Conservation (phyloP, 352 stramenopile genomes). For the Phytophthora sp. region DNA sequence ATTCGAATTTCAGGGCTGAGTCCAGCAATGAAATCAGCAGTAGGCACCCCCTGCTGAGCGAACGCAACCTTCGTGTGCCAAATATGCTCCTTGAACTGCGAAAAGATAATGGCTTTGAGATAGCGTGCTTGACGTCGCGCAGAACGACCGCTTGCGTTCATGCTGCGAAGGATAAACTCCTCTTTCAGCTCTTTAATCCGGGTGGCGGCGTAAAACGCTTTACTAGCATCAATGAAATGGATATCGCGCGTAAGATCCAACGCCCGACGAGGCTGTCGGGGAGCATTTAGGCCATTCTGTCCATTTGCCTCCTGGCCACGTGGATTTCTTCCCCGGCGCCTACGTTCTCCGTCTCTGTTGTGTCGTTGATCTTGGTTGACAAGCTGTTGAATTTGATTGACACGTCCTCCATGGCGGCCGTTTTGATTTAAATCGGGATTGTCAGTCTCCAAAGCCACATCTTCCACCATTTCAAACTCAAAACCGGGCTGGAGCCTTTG, state of each 20-base stretch:
- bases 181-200: slow-evolving; percentile 68
- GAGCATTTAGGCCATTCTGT: slow-evolving; percentile 24
- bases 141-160: slow-evolving; percentile 10
- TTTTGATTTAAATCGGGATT: slow-evolving; percentile 32
- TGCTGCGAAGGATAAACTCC: slow-evolving; percentile 46
- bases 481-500: slow-evolving; percentile 88
- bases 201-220: slow-evolving; percentile 73
- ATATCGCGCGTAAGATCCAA: slow-evolving; percentile 45
- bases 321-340: slow-evolving; percentile 21
- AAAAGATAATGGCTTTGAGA: slow-evolving; percentile 86
- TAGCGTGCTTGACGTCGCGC: slow-evolving; percentile 32
- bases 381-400: slow-evolving; percentile 39
- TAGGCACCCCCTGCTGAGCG: slow-evolving; percentile 66
- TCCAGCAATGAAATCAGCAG: slow-evolving; percentile 69
- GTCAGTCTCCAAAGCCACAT: slow-evolving; percentile 21
- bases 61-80: slow-evolving; percentile 78
- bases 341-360: slow-evolving; percentile 17
- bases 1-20: slow-evolving; percentile 52
- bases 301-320: slow-evolving; percentile 27
- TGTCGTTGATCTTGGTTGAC: slow-evolving; percentile 30
- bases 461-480: slow-evolving; percentile 61
- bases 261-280: slow-evolving; percentile 37
- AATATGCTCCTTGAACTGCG: slow-evolving; percentile 84
- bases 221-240: slow-evolving; percentile 67
- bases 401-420: slow-evolving; percentile 22